A percentile compares a stretch with the other conserved stretches of the same genome.
Conservation (phyloP, 176 grass and related monocot genomes). For the Aechmea fasciata region DNA sequence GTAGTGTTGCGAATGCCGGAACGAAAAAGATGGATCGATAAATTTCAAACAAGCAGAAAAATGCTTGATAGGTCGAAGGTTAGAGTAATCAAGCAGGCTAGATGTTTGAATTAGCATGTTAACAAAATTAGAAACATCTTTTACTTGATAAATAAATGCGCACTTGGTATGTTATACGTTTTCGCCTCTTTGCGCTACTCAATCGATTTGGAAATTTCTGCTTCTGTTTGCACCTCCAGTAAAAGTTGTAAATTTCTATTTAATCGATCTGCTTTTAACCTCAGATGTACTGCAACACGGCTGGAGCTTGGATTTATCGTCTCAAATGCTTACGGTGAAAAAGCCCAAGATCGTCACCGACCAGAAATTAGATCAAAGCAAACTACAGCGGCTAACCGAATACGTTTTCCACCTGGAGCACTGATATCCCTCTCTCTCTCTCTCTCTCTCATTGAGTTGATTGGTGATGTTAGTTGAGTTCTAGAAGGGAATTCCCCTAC, state of each 20-base stretch:
- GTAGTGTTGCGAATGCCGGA: no score
- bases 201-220: not conserved
- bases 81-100: no score
- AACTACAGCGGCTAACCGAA: slow-evolving; percentile 87
- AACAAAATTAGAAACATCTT: no score
- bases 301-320: slow-evolving; percentile 62
- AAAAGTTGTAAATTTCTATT: not conserved
- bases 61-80: no score
- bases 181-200: no score
- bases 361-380: slow-evolving; percentile 74
- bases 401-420: slow-evolving; percentile 95
- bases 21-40: no score
- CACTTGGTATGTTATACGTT: no score
- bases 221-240: not conserved
- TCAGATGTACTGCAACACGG: slow-evolving; percentile 52
- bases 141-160: no score
- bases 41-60: no score
- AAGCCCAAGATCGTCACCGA: slow-evolving; percentile 51
- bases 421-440: slow-evolving; percentile 22
- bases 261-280: not conserved
- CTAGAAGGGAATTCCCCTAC: not conserved
- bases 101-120: no score
- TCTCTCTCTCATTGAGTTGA: not conserved
- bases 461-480: not conserved
- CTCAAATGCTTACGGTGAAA: slow-evolving; percentile 56